Base-by-base conservation (phyloP, 306 rosid species). In the apple (Malus domestica) region DNA sequence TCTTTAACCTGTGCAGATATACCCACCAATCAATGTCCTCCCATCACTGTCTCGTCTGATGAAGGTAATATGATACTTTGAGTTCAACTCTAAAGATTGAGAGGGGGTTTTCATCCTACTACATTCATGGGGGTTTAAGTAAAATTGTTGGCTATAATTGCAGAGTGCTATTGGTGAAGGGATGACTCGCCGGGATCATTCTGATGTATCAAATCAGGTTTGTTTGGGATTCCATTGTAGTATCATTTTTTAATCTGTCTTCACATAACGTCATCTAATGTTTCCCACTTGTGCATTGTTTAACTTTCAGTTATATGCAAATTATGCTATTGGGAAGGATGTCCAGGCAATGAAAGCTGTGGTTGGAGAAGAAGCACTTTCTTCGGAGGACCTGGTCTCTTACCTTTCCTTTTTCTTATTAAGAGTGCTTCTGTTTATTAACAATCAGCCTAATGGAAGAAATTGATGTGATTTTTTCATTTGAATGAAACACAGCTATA, bases 151-250 rank as follows among this genome's bases (percentile, higher is more conserved):
- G 52, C 74, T 62, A 46, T 73, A 61, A 67, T 61, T 87, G 89
- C 91, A 96, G 99, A 96, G 98, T 92, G 99, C 99, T 76, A 96
- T 96, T 77, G 99, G 99, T 72, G 99, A 92, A 88, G 99, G 99
- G 76, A 96, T 96, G 99, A 96, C 99, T 61, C 96, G 99, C 77
- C 87, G 79, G 86, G 99, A 96, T 85, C 99, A 96, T 79, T 77
- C 99, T 72, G 99, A 96, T 82, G 99, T 96, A 57, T 96, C 99
- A 79, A 96, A 96, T 83, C 99, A 96, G 99, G 99, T 96, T 30
- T 81, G 82, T 57, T 80, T 72, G 64, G 60, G 70, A 58, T 51
- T 76, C 11, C 59, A 42, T 70, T 7, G 23, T 19, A 29, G 60
- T 73, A 13, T 19, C 5, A 20, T 33, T 68, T 49, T 76, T 18